phyloP scores from a whole-genome alignment of 78 protist species.

The Diacronema lutheri region DNA sequence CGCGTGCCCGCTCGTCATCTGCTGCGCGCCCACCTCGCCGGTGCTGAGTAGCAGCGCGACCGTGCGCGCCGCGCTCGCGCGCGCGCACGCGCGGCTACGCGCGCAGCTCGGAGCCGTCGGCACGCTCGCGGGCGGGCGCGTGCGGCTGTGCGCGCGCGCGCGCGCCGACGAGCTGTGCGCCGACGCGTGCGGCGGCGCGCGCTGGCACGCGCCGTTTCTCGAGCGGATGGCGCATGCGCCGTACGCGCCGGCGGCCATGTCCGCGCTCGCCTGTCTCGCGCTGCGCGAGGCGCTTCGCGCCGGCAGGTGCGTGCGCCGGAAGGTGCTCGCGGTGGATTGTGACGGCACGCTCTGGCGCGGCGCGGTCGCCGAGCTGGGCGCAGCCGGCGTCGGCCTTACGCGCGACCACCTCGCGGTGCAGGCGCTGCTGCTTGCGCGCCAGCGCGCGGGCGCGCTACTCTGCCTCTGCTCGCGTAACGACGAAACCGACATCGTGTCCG shows the following conservation, averaged over 20 bases:
- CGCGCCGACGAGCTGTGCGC: too few relatives aligned
- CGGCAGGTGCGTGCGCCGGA: not conserved
- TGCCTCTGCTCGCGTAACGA: slow-evolving; percentile 1
- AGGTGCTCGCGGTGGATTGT: not conserved
- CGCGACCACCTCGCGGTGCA: not conserved
- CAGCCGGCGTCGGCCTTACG: not conserved
- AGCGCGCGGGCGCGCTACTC: not conserved
- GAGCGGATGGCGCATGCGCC: slow-evolving; percentile 23
- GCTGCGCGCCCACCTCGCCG: not conserved
- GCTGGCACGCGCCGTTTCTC: not conserved
- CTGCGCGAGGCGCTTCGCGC: not conserved
- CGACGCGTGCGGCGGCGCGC: not conserved
- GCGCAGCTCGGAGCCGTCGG: not conserved
- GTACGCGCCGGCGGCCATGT: not conserved
- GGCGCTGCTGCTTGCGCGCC: not conserved
- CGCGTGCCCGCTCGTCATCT: not conserved
- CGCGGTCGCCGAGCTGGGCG: slow-evolving; percentile 16
- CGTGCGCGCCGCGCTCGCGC: not conserved
- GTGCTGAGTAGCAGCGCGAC: not conserved
- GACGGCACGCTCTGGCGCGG: slow-evolving; percentile 33
- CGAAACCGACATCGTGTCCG: not conserved
- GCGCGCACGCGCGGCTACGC: not conserved
- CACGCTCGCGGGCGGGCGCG: not conserved
- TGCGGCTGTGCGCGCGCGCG: not conserved
- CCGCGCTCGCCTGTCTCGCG: not conserved